Evolutionary conservation across 2,329 filamentous ascomycete genomes (phyloP).

Genomic region (Emergomyces orientalis): DNA sequence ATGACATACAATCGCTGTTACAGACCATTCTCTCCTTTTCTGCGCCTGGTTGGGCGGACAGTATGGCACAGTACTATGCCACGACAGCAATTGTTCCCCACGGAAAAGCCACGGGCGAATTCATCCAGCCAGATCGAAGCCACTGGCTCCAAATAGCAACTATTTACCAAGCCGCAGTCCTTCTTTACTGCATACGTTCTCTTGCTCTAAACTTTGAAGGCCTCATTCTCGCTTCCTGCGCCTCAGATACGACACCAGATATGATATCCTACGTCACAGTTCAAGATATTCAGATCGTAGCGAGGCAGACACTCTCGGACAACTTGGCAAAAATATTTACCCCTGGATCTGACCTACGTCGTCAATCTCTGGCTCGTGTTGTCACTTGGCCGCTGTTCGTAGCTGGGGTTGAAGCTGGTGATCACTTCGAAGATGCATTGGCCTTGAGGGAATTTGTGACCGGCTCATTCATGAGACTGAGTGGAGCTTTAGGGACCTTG

Average conservation of each 20-base stretch:
- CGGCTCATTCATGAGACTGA: conserved; percentile 8
- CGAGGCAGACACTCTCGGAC: conserved; percentile 13
- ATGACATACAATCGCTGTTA: conserved; percentile 7
- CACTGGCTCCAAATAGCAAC: conserved; percentile 15
- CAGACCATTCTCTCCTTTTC: conserved; percentile 14
- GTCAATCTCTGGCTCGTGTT: conserved; percentile 11
- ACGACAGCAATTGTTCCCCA: neutral
- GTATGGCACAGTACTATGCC: conserved; percentile 8
- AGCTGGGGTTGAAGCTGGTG: conserved; percentile 14
- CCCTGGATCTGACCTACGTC: neutral
- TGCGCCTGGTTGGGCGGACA: conserved; percentile 11
- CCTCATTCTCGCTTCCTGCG: conserved; percentile 8
- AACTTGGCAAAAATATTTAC: conserved; percentile 8
- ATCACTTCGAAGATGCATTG: conserved; percentile 4
- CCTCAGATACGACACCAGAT: neutral
- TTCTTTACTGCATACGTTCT: conserved; percentile 14
- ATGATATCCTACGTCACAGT: conserved; percentile 10
- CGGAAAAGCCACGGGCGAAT: conserved; percentile 8
- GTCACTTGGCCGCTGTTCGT: conserved; percentile 16
- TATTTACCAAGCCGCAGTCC: conserved; percentile 13
- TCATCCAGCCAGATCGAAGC: conserved; percentile 11
- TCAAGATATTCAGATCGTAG: conserved; percentile 12
- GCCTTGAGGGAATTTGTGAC: conserved; percentile 6
- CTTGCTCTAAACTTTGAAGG: conserved; percentile 13
- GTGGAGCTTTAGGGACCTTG: conserved; percentile 12